Evolutionary conservation across 2,329 filamentous ascomycete genomes (phyloP), one percentile per base, ranked within the genome.

Genomic region (Epicoccum nigrum): DNA sequence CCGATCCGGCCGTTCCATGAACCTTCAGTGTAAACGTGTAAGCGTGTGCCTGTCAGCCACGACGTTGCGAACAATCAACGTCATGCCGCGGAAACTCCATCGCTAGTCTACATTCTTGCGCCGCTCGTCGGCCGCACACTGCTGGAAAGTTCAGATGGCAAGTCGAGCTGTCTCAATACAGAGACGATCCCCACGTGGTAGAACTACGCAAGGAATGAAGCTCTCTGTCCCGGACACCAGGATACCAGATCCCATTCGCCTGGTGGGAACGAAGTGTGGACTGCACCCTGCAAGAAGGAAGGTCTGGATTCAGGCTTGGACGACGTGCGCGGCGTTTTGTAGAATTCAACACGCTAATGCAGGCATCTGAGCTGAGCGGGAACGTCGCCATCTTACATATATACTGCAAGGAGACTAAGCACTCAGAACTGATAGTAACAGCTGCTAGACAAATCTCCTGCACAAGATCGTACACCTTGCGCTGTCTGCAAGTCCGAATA

Each of bases 1-100:
- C 45, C 53, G 25, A 57, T 53, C 49, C 41, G 47, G 51, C 34
- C 49, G 39, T 31, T 37, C 51, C 50, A 58, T 43, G 52, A 44
- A 51, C n/a, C n/a, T n/a, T n/a, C n/a, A n/a, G n/a, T n/a, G n/a
- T 25, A 25, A 25, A 9, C 23, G 23, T 25, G 23, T 25, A 55
- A 45, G 45, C 48, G 28, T 13, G 28, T 6, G 34, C 28, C 45
- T 48, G 44, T 40, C 44, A 44, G 40, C 39, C 40, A 30, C 35
- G 42, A 43, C 20, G 49, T 38, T 43, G 43, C 49, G 32, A 43
- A 38, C 39, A 32, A 40, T 31, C 23, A 47, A 44, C 44, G 44
- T 53, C 50, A 49, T 54, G 45, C 31, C 34, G 34, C 44, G 28
- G 28, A 30, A 37, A 37, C 32, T 40, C 7, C 37, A 40, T 31